These are phyloP conservation scores for Fraxinus angustifolia DNA, from an alignment of 305 asterid species.

Conservation along the genomic window DNA sequence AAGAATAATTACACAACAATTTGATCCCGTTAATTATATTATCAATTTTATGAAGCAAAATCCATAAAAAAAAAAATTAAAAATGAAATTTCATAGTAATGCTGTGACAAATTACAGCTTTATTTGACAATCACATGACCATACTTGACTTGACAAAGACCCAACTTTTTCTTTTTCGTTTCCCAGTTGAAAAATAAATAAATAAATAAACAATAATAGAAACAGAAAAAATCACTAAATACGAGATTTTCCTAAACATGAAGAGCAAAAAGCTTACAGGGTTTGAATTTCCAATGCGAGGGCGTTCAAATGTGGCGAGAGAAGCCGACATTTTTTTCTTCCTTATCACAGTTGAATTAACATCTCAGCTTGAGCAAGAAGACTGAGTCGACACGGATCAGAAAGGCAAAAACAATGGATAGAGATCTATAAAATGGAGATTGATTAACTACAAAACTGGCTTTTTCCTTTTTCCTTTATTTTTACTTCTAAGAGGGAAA, in stretches of 20 bases:
- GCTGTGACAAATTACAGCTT: constrained; percentile 11
- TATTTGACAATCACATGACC: constrained; percentile 26
- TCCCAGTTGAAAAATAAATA: constrained; percentile 16
- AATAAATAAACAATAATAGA: not conserved
- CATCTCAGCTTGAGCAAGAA: constrained; percentile 24
- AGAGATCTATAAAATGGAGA: not conserved
- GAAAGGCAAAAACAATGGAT: not conserved
- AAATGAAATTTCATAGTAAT: constrained; percentile 5
- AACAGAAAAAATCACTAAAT: not conserved
- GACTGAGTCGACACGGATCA: not conserved
- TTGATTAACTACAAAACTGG: not conserved
- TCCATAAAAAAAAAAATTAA: not conserved
- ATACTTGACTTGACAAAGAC: constrained; percentile 31
- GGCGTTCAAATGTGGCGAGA: constrained; percentile 81
- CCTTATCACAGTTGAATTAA: constrained; percentile 23
- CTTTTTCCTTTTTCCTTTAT: not conserved
- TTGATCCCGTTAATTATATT: not conserved
- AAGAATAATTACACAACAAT: constrained; percentile 2
- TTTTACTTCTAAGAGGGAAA: not conserved
- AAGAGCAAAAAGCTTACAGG: constrained; percentile 43
- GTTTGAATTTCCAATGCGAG: constrained; percentile 77
- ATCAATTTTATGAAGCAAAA: constrained; percentile 6
- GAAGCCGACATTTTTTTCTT: constrained; percentile 67
- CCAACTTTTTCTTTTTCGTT: constrained; percentile 19
- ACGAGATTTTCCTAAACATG: constrained; percentile 7